Conservation (phyloP, 1,284 basidiomycete genomes). For the Takashimella koratensis region DNA sequence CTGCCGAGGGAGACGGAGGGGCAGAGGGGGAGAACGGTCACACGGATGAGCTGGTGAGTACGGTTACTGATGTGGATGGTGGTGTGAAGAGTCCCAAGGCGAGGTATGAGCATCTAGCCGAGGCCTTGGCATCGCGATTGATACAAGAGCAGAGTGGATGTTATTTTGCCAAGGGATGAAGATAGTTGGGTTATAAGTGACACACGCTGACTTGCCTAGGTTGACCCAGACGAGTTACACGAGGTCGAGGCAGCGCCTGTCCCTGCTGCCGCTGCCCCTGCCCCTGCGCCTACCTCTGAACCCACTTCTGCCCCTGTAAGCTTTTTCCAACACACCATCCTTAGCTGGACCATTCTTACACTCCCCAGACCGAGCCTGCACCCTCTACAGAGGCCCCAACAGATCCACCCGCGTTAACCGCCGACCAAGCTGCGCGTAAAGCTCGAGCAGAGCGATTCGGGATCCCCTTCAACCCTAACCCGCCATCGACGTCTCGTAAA, state of each 20-base stretch:
- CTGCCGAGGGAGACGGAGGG: conserved; percentile 14
- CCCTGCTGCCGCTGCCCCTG: not conserved
- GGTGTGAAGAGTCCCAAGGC: no score
- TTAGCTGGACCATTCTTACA: not conserved
- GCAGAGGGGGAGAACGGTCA: no score
- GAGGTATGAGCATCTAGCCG: no score
- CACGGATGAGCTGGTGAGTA: conserved; percentile 26
- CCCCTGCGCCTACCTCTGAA: not conserved
- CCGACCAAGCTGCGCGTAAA: conserved; percentile 44
- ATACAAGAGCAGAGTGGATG: no score
- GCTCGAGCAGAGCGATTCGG: conserved; percentile 48
- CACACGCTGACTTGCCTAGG: conserved; percentile 5
- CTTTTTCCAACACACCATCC: not conserved
- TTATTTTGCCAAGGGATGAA: not conserved
- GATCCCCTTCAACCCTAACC: conserved; percentile 34
- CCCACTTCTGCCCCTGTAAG: not conserved
- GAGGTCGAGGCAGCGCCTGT: not conserved
- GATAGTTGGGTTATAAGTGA: no score
- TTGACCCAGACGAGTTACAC: conserved; percentile 11
- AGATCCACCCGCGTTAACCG: conserved; percentile 23
- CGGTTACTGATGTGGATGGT: not conserved
- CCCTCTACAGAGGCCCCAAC: conserved; percentile 6
- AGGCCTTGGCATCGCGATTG: no score
- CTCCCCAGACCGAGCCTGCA: not conserved
- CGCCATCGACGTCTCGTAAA: not conserved